Evolutionary conservation across 305 asterid species (phyloP), one percentile per base, ranked within the genome.

Genomic region (Fraxinus dipetala): DNA sequence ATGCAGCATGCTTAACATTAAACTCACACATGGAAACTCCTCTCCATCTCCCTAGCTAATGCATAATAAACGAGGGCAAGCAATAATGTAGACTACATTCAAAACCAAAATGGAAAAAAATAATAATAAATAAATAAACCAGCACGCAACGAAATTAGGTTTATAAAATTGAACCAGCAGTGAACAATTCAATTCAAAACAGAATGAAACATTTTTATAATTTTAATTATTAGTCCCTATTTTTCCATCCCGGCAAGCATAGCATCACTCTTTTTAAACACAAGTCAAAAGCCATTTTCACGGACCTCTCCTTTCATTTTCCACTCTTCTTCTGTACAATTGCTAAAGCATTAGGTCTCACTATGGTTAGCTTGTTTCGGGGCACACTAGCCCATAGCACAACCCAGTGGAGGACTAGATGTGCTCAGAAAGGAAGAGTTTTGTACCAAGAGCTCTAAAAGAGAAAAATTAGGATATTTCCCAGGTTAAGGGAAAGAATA

Each of bases 131-230:
- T n/a, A n/a, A n/a, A n/a, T n/a, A n/a, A n/a, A n/a, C n/a, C n/a
- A n/a, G n/a, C n/a, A n/a, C n/a, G n/a, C n/a, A n/a, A n/a, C n/a
- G n/a, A n/a, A n/a, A n/a, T n/a, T 73, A 69, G 72, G 22, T n/a
- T 87, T 69, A 43, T 59, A 75, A 76, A 72, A 69, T 36, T 83
- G 75, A 34, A 26, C 31, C 34, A 8, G 35, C 72, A 65, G 6
- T 24, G 10, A 24, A 26, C 56, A 26, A 65, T 65, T 65, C 35
- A 65, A 65, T 26, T 65, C n/a, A 26, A 26, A 22, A 8, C 13
- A 26, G 73, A 24, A 65, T 65, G 16, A 65, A 26, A 20, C 48
- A 2, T 65, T 65, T 65, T 26, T 24, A 24, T 65, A 65, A 8
- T 65, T 65, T 65, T 36, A 65, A 11, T 28, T 65, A 26, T 11